Percentiles rank a stretch among this genome's conserved stretches.
Evolutionary conservation across 257 asterid genomes (phyloP).

Genomic region (Nicotiana knightiana): DNA sequence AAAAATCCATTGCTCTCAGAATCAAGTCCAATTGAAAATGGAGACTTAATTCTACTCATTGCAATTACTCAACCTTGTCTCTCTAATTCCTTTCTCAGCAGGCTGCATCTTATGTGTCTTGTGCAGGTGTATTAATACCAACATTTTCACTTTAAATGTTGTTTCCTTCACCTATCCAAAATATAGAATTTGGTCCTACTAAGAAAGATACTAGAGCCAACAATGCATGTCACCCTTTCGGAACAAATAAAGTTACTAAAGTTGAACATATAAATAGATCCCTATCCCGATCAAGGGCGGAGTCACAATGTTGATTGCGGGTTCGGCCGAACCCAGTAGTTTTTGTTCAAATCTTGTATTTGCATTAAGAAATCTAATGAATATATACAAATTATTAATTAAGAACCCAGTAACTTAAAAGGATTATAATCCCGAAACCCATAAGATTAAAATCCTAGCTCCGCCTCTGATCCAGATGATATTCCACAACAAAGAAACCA

Average conservation of each 20-base stretch:
- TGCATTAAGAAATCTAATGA: too few relatives aligned
- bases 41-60: neutral
- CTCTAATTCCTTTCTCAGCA: neutral
- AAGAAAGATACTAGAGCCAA: neutral
- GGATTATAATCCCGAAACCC: too few relatives aligned
- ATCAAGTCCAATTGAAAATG: neutral
- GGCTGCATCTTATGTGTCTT: neutral
- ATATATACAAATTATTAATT: too few relatives aligned
- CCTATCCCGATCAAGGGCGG: neutral
- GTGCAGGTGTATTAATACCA: neutral
- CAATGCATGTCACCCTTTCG: neutral
- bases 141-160: neutral
- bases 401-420: too few relatives aligned
- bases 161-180: neutral
- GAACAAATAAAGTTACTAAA: neutral
- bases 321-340: too few relatives aligned
- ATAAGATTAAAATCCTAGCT: too few relatives aligned
- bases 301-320: too few relatives aligned
- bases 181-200: neutral
- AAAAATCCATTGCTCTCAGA: neutral
- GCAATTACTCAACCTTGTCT: neutral
- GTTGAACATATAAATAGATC: conserved; percentile 1
- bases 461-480: neutral
- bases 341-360: too few relatives aligned
- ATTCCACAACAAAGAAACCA: conserved; percentile 1